Evolutionary conservation across 1,139 yeast species (phyloP), one percentile per base, ranked within the genome.

Genomic region (Suhomyces guaymorum): DNA sequence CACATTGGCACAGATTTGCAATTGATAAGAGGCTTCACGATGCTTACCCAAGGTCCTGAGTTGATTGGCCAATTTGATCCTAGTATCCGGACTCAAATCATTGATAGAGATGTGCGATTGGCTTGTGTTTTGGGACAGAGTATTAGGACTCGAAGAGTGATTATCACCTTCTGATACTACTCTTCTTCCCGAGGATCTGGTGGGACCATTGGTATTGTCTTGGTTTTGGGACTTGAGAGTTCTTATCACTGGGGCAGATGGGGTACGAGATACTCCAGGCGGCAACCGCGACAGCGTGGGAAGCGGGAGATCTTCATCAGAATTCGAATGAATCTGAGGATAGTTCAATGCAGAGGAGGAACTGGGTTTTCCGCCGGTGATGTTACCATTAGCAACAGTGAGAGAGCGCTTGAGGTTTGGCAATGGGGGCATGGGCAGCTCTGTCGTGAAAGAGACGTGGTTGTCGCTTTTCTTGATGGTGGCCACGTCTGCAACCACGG

Each of bases 11-110:
- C 83, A 80, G 23, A 75, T 66, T 44, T 78, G 82, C 42, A 85
- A 61, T 48, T 81, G 87, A 47, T 80, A 78, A 2, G 89, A 75
- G 5, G 88, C 82, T 47, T 82, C 92, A 24, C 82, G 69, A 32
- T 78, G 73, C 39, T 80, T 75, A 0, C 87, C 88, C 30, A 69
- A 58, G 27, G 72, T 70, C 38, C 86, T 68, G 26, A 79, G 62
- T 24, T 73, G 70, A 16, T 73, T 63, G 0, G 89, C 88, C 30
- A 70, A 52, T 10, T 69, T 56, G 0, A 78, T 73, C 38, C 80
- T 66, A 10, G 73, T 63, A 26, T 70, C 74, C 1, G 74, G 63
- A 5, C 61, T 42, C n/a, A 63, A 41, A 3, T 56, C 54, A 17
- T 21, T 33, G 5, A 12, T 10, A 23, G 15, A 9, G 7, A 9